Evolutionary conservation across 257 asterid genomes (phyloP).

Genomic region (Capsicum rhomboideum): DNA sequence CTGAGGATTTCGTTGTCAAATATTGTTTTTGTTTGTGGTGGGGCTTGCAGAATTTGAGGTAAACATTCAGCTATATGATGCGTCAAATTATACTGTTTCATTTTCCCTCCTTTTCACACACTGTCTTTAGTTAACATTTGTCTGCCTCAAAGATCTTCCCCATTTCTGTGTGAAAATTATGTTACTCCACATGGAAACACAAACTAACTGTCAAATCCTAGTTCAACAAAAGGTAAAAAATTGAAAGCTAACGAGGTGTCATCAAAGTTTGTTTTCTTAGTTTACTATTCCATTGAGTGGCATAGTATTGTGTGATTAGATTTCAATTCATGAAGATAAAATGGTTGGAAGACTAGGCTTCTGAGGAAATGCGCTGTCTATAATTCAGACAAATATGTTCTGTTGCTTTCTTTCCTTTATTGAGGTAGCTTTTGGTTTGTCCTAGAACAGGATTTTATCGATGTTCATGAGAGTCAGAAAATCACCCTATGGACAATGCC

Average conservation of each 20-base stretch:
- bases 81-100: neutral
- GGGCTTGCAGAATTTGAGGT: conserved; percentile 93
- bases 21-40: conserved; percentile 91
- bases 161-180: neutral
- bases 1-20: conserved; percentile 51
- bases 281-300: neutral
- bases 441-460: neutral
- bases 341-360: neutral
- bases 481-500: neutral
- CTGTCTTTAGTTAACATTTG: neutral
- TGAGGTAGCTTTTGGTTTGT: neutral
- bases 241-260: neutral
- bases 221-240: neutral
- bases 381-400: neutral
- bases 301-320: neutral
- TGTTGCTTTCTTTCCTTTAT: neutral
- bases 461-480: neutral
- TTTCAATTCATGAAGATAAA: neutral
- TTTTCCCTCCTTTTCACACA: neutral
- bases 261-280: neutral
- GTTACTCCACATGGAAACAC: neutral
- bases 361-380: neutral
- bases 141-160: neutral
- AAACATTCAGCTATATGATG: neutral
- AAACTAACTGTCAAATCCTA: neutral